These are phyloP conservation scores for Lecanicillium sp. DNA, from an alignment of 2,329 filamentous ascomycete species.

Conservation along the genomic window DNA sequence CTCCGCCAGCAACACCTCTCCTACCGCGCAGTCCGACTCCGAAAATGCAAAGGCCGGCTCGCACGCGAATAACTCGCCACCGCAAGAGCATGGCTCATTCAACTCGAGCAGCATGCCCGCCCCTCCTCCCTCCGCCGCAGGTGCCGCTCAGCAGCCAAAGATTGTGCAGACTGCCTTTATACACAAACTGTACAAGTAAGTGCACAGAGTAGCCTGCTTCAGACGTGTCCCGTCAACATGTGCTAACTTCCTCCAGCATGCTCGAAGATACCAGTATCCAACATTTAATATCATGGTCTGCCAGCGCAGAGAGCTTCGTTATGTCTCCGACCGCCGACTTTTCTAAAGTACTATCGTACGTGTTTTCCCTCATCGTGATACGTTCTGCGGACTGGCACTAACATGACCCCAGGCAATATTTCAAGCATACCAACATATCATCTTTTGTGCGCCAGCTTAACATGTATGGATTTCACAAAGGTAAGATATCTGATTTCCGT, in stretches of 20 bases:
- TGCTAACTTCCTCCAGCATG: conserved; percentile 61
- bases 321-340: conserved; percentile 98
- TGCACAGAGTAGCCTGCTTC: too few relatives aligned
- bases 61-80: conserved; percentile 28
- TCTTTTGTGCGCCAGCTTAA: conserved; percentile 97
- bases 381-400: background rate
- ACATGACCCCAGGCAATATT: conserved; percentile 69
- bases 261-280: conserved; percentile 88
- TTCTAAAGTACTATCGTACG: conserved; percentile 93
- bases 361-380: conserved; percentile 22
- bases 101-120: conserved; percentile 40
- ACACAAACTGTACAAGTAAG: conserved; percentile 96
- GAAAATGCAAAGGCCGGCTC: conserved; percentile 29
- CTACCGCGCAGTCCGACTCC: conserved; percentile 35
- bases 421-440: conserved; percentile 98
- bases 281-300: conserved; percentile 95
- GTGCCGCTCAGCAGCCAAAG: conserved; percentile 85
- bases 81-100: conserved; percentile 26
- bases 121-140: conserved; percentile 50
- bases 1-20: conserved; percentile 39
- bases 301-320: conserved; percentile 90
- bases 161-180: conserved; percentile 98
- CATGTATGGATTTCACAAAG: conserved; percentile 99
- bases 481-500: conserved; percentile 33
- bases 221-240: background rate